Base-by-base conservation (phyloP, 2,329 filamentous ascomycete species). In the Grosmannia serpens region DNA sequence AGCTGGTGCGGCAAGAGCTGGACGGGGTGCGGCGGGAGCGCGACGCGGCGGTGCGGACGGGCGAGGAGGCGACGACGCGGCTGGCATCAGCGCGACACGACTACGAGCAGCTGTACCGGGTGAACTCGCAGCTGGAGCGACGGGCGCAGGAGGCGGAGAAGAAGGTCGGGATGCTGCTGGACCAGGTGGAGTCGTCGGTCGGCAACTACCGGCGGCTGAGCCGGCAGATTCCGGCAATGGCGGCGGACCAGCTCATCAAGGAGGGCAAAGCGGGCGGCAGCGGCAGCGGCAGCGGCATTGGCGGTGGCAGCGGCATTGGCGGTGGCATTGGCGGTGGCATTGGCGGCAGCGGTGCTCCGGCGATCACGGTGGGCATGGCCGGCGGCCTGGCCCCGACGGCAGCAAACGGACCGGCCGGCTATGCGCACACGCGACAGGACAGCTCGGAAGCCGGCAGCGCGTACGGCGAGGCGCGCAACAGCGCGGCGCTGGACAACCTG, bases 141-240 rank as follows among this genome's bases (percentile, higher is more conserved):
- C 88, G 92, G 50, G 92, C 91, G 7, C 79, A 83, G 56, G 92
- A 96, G 70, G 94, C 94, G 1, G 94, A 99, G 74, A 85, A 89
- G 64, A 95, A 95, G 68, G 94, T 99, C 26, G 89, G 89, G 35
- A 82, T 96, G 67, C 83, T 99, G 55, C 84, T 99, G 15, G 91
- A 97, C 70, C 92, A 97, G 69, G 91, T 99, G 44, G 92, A 95
- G 71, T 84, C 85, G 47, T 95, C 90, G 4, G 94, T 99, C 20
- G 91, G 94, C 72, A 95, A 89, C 70, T 97, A 97, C 72, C 88
- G 94, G 58, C 88, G 94, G 47, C 90, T 82, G 60, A 86, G 82
- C 65, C 80, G 85, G 46, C 80, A 83, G 63, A 71, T 71, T 53
- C 74, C 71, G 61, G 82, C 75, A 70, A 77, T 77, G 67, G 79